A percentile compares a stretch with the other conserved stretches of the same genome.
Conservation (phyloP, 257 asterid species). For the Primulina eburnea region DNA sequence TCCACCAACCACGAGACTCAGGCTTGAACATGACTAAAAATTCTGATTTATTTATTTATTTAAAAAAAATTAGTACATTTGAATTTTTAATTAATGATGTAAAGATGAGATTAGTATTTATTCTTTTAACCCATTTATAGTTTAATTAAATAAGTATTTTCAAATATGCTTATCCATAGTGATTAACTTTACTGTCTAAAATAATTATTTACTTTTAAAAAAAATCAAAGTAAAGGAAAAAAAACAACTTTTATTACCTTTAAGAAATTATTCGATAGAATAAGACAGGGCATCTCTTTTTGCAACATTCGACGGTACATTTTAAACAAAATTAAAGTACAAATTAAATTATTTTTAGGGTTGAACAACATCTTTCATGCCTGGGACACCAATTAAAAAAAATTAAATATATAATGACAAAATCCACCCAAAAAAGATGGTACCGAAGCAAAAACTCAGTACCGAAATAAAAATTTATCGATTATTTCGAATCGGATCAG, state of each 20-base stretch:
- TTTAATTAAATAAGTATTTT: background rate
- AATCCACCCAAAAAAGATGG: background rate
- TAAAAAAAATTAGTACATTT: too few relatives aligned
- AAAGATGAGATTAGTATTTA: too few relatives aligned
- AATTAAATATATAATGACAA: background rate
- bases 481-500: too few relatives aligned
- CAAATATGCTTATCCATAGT: background rate
- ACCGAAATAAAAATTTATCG: too few relatives aligned
- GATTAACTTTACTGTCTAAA: slow-evolving; percentile 17
- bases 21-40: too few relatives aligned
- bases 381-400: background rate
- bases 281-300: slow-evolving; percentile 34
- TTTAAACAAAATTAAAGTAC: background rate
- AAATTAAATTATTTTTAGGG: background rate
- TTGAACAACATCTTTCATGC: background rate
- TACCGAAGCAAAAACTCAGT: too few relatives aligned
- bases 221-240: slow-evolving; percentile 12
- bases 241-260: slow-evolving; percentile 27
- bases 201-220: slow-evolving; percentile 8
- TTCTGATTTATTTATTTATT: too few relatives aligned
- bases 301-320: background rate
- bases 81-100: too few relatives aligned
- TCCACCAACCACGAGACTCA: too few relatives aligned
- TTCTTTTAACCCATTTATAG: too few relatives aligned
- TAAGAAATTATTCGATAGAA: slow-evolving; percentile 32